Percentiles rank a stretch among this genome's conserved stretches.
These are phyloP conservation scores for Claviceps monticola DNA, from an alignment of 2,329 filamentous ascomycete species.

Conservation along the genomic window DNA sequence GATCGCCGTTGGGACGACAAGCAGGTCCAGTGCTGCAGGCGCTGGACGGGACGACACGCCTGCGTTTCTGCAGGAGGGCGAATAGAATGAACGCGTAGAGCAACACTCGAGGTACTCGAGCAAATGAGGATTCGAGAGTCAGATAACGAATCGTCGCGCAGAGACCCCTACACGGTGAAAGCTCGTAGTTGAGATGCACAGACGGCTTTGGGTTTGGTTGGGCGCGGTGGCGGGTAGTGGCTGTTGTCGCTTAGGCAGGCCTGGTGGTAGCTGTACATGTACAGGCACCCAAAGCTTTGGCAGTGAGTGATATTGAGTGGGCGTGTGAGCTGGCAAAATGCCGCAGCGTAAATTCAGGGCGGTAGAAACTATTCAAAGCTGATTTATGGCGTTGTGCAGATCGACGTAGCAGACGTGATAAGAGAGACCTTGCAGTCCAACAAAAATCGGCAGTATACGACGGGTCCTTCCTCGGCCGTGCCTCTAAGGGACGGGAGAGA, in stretches of 20 bases:
- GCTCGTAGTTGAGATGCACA: slow-evolving; percentile 18
- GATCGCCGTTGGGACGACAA: neutral
- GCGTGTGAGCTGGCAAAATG: slow-evolving; percentile 45
- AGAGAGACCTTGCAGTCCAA: neutral
- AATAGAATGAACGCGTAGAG: slow-evolving; percentile 8
- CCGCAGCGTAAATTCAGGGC: slow-evolving; percentile 22
- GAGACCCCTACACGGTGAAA: slow-evolving; percentile 13
- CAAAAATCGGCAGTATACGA: neutral
- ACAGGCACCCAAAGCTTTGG: slow-evolving; percentile 40
- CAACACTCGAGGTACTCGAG: slow-evolving; percentile 5
- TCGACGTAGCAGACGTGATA: slow-evolving; percentile 27
- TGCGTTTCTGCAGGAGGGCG: slow-evolving; percentile 5
- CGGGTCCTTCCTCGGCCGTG: neutral
- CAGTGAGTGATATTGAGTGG: slow-evolving; percentile 38
- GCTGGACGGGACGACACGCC: slow-evolving; percentile 1
- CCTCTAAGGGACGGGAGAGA: slow-evolving; percentile 1
- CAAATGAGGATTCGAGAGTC: slow-evolving; percentile 5
- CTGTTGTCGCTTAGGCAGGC: slow-evolving; percentile 21
- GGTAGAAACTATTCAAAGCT: slow-evolving; percentile 30
- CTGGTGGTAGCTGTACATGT: slow-evolving; percentile 26
- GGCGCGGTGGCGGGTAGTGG: slow-evolving; percentile 25
- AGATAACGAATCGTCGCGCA: slow-evolving; percentile 12
- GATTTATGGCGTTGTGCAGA: slow-evolving; percentile 45
- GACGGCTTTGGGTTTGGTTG: slow-evolving; percentile 27
- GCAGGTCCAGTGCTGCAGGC: neutral